A percentile compares a stretch with the other conserved stretches of the same genome.
Conservation (phyloP, 768 basidiomycete species). For the Cubamyces lactineus region DNA sequence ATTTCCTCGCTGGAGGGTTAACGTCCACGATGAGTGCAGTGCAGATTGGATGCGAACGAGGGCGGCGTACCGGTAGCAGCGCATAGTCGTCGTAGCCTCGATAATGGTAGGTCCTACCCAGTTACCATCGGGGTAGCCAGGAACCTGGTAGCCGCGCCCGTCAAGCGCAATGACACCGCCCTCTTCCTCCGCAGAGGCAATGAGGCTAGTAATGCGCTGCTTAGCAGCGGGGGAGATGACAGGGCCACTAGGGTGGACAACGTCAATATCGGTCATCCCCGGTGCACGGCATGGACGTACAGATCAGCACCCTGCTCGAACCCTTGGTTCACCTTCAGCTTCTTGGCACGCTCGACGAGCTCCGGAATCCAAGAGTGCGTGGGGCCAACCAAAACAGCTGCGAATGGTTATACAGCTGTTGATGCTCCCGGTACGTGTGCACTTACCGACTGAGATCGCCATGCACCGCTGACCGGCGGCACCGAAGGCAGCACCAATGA, state of each 20-base stretch:
- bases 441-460: slow-evolving; percentile 88
- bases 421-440: background rate
- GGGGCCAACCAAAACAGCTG: slow-evolving; percentile 83
- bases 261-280: background rate
- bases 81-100: slow-evolving; percentile 81
- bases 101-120: slow-evolving; percentile 94
- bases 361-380: slow-evolving; percentile 83
- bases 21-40: slow-evolving; percentile 1
- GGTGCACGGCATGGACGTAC: slow-evolving; percentile 46
- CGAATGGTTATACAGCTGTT: background rate
- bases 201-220: slow-evolving; percentile 71
- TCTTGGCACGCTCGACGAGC: slow-evolving; percentile 77
- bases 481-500: slow-evolving; percentile 93
- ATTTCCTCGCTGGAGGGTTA: slow-evolving; percentile 77
- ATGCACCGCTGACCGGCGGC: slow-evolving; percentile 98
- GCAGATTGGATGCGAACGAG: background rate
- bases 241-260: slow-evolving; percentile 55
- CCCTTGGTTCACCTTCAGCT: slow-evolving; percentile 84
- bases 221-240: slow-evolving; percentile 85
- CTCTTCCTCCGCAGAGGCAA: slow-evolving; percentile 73
- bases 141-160: slow-evolving; percentile 70
- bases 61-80: slow-evolving; percentile 74
- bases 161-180: slow-evolving; percentile 89
- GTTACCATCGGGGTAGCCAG: slow-evolving; percentile 84
- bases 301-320: slow-evolving; percentile 88